Conservation (phyloP, 805 yeast genomes). For the Yarrowia yakushimensis region DNA sequence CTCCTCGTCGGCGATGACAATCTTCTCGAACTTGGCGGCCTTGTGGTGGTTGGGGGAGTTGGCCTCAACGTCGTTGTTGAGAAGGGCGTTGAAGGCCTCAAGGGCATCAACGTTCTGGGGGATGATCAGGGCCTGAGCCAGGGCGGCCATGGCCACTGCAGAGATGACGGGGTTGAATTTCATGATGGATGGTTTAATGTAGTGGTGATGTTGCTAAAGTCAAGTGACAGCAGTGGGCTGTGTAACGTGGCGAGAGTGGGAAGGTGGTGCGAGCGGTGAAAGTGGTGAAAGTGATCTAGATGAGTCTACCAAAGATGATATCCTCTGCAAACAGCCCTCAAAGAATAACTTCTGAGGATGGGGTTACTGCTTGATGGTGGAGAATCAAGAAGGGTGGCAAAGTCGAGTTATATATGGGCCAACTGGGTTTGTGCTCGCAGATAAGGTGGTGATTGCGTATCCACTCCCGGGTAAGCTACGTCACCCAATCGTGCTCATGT, state of each 20-base stretch:
- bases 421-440: constrained; percentile 12
- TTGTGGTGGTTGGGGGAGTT: constrained; percentile 29
- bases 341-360: not conserved
- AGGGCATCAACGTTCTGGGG: constrained; percentile 50
- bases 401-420: constrained; percentile 10
- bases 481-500: constrained; percentile 19
- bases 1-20: constrained; percentile 29
- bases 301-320: constrained; percentile 12
- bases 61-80: constrained; percentile 26
- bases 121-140: constrained; percentile 56
- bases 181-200: constrained; percentile 27
- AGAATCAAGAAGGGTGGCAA: constrained; percentile 15
- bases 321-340: constrained; percentile 24
- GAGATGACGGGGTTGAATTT: constrained; percentile 30
- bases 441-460: constrained; percentile 24
- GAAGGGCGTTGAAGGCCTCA: constrained; percentile 38
- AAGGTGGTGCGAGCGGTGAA: not conserved
- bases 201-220: constrained; percentile 7
- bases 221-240: constrained; percentile 7
- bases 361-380: constrained; percentile 19
- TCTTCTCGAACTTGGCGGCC: constrained; percentile 25
- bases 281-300: not conserved
- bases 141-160: constrained; percentile 35
- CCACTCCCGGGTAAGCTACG: constrained; percentile 19
- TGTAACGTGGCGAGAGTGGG: constrained; percentile 8